Evolutionary conservation across 352 stramenopile species (phyloP).

Genomic region (Peronospora tabacina): DNA sequence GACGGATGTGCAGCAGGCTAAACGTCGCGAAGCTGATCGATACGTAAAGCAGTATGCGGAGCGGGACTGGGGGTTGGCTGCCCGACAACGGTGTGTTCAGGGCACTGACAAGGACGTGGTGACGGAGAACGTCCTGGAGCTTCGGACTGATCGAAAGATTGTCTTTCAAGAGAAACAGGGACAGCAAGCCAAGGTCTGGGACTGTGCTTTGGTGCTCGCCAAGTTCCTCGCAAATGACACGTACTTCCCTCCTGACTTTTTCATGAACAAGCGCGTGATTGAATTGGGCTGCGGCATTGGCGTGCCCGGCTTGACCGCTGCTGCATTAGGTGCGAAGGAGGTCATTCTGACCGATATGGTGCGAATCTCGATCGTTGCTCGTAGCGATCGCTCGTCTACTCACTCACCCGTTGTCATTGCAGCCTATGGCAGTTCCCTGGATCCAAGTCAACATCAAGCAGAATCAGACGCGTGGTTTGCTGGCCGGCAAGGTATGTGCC

Average conservation of each 20-base stretch:
- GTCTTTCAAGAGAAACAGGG: conserved; percentile 46
- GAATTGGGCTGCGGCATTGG: conserved; percentile 53
- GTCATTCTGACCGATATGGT: conserved; percentile 51
- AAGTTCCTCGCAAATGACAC: conserved; percentile 35
- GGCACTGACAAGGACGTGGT: conserved; percentile 29
- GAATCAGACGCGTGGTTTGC: conserved; percentile 27
- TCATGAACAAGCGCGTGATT: conserved; percentile 42
- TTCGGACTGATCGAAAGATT: conserved; percentile 20
- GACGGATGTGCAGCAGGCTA: conserved; percentile 27
- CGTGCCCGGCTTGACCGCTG: conserved; percentile 39
- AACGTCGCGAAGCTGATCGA: conserved; percentile 27
- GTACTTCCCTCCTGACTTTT: conserved; percentile 37
- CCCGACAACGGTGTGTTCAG: conserved; percentile 25
- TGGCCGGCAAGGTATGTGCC: conserved; percentile 19
- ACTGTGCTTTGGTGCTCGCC: conserved; percentile 47
- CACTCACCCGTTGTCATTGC: conserved; percentile 5
- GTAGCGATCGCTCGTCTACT: conserved; percentile 1
- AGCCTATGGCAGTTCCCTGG: conserved; percentile 39
- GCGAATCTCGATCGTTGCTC: neutral
- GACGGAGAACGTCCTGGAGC: conserved; percentile 23
- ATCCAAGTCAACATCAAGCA: conserved; percentile 43
- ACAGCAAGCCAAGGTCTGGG: conserved; percentile 54
- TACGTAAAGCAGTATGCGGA: conserved; percentile 35
- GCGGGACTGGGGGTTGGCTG: conserved; percentile 33
- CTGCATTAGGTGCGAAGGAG: conserved; percentile 33